These are phyloP conservation scores for Crithidia mellificae DNA, from an alignment of 208 protist species.

Conservation along the genomic window DNA sequence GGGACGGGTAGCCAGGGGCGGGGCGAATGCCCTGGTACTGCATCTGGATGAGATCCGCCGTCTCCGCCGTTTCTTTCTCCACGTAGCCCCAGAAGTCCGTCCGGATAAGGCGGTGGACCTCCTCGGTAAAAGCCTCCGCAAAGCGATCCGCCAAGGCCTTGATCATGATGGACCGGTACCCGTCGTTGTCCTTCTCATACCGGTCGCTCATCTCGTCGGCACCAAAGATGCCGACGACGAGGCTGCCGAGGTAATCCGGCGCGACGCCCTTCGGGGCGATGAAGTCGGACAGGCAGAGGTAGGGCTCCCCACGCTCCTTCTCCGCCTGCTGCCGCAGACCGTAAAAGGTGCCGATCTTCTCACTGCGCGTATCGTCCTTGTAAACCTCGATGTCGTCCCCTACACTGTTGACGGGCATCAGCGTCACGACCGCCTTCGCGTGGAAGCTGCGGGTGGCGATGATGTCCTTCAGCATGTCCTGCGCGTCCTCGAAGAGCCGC, in stretches of 20 bases:
- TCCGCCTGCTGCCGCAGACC: conserved; percentile 94
- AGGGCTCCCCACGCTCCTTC: conserved; percentile 90
- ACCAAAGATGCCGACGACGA: conserved; percentile 92
- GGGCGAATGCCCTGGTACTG: conserved; percentile 96
- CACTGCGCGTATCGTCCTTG: conserved; percentile 55
- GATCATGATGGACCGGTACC: conserved; percentile 94
- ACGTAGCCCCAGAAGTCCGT: conserved; percentile 93
- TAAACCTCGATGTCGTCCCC: conserved; percentile 95
- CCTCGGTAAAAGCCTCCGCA: conserved; percentile 87
- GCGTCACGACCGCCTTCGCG: conserved; percentile 75
- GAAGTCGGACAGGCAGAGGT: conserved; percentile 94
- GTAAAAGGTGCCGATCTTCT: conserved; percentile 60
- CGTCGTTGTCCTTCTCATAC: conserved; percentile 88
- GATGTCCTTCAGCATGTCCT: conserved; percentile 85
- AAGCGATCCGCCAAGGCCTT: conserved; percentile 95
- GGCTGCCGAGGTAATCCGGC: conserved; percentile 93
- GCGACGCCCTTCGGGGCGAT: conserved; percentile 87
- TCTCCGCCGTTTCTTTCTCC: conserved; percentile 68
- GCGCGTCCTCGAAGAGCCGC: conserved; percentile 92
- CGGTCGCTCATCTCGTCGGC: conserved; percentile 75
- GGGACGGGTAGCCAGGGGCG: conserved; percentile 95
- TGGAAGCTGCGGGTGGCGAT: conserved; percentile 82
- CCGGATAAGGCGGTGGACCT: conserved; percentile 90
- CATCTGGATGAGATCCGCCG: conserved; percentile 92
- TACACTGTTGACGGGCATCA: conserved; percentile 91